Conservation (phyloP, 208 protist species). For the Crithidia expoeki region DNA sequence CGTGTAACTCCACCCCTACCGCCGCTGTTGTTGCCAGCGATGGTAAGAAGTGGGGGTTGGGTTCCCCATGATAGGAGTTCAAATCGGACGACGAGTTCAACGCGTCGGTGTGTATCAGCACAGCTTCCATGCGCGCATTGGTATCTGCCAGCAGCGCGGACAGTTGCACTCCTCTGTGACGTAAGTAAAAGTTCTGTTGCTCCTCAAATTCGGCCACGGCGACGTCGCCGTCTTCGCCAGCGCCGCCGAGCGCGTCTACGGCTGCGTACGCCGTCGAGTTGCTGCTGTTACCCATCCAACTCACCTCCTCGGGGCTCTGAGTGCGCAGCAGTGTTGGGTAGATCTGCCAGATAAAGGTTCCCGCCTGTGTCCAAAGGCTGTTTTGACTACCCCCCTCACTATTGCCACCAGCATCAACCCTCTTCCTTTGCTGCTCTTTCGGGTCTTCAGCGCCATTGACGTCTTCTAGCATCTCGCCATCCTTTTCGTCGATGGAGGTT, state of each 20-base stretch:
- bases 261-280: neutral
- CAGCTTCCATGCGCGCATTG: neutral
- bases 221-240: neutral
- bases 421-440: neutral
- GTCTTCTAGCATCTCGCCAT: neutral
- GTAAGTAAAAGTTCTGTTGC: neutral
- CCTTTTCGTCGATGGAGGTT: neutral
- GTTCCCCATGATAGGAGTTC: too few relatives aligned
- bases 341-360: constrained; percentile 21
- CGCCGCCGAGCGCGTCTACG: neutral
- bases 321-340: constrained; percentile 31
- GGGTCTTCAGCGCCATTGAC: too few relatives aligned
- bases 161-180: neutral
- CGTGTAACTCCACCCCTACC: neutral
- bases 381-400: neutral
- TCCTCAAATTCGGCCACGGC: neutral
- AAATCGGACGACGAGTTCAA: too few relatives aligned
- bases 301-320: constrained; percentile 20
- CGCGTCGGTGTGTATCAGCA: neutral
- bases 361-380: neutral
- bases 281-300: constrained; percentile 21
- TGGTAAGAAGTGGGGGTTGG: too few relatives aligned
- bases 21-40: too few relatives aligned
- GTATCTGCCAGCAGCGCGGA: neutral
- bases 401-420: neutral